Base-by-base conservation (phyloP, 371 early-diverging fungal genomes). In the Batrachochytrium dendrobatidis region DNA sequence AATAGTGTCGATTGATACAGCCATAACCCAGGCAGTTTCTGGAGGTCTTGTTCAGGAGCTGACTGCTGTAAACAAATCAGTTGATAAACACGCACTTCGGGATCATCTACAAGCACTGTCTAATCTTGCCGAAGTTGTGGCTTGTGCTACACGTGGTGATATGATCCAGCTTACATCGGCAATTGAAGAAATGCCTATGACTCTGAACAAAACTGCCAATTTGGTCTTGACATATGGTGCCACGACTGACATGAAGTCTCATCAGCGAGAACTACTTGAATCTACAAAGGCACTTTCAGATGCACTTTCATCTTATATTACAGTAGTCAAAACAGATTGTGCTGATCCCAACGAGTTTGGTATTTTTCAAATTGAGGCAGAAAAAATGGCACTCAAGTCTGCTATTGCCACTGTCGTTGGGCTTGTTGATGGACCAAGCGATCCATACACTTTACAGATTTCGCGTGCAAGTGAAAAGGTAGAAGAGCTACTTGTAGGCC, bases 91-190 rank as follows among this genome's bases (percentile, higher is more conserved):
- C 12, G 46, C 51, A 12, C 48, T 77, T 20, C 66, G 64, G 7
- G 75, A 75, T 34, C 64, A 63, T 2, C 45, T 61, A 22, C 31
- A 68, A n/a, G 72, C 67, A 3, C 25, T 77, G 29, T 60, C 67
- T 6, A 66, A 70, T 26, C 64, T 77, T 48, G 50, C 51, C 18
- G 78, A 77, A 22, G 65, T 75, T 12, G 55, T 73, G 31, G 68
- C 68, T 7, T 62, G 68, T 31, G 55, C 67, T 17, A 58, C 72
- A 0, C 66, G 58, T n/a, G 54, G 39, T 12, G 69, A 77, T 61
- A 43, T 61, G 1, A 55, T 43, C 18, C 56, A 68, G 31, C 56
- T 77, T 15, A 65, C 61, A 7, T 50, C 63, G 7, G 29, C 70
- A 5, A 64, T 73, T 7, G 22, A 18, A 0, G 68, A 75, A 56